Percentiles rank a stretch among this genome's conserved stretches.
Conservation (phyloP, 1,139 yeast species). For the Blastobotrys ciferrii region DNA sequence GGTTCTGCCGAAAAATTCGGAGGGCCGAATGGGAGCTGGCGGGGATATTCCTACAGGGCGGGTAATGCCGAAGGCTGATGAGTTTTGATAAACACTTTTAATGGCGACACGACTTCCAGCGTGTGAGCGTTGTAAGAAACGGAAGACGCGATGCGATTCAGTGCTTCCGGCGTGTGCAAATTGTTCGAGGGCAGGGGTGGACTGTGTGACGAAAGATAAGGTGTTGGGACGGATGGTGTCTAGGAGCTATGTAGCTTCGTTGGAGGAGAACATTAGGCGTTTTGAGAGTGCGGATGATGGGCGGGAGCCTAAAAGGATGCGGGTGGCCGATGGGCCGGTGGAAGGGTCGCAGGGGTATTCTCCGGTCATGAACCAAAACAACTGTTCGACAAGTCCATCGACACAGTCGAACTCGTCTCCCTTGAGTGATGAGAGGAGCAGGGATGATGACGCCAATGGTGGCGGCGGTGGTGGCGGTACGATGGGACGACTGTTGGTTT, state of each 20-base stretch:
- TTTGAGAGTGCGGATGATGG: not conserved
- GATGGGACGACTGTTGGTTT: slow-evolving; percentile 4
- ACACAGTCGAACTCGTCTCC: not conserved
- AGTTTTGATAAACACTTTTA: not conserved
- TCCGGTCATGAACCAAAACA: too few relatives aligned
- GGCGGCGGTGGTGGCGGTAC: not conserved
- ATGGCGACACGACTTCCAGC: slow-evolving; percentile 17
- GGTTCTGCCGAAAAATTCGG: too few relatives aligned
- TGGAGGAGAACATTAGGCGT: slow-evolving; percentile 8
- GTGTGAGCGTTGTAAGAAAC: slow-evolving; percentile 22
- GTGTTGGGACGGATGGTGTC: slow-evolving; percentile 12
- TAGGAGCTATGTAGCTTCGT: slow-evolving; percentile 10
- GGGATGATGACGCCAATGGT: not conserved
- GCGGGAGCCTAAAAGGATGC: not conserved
- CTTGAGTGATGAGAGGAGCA: not conserved
- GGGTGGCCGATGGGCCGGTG: too few relatives aligned
- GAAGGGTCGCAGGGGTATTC: too few relatives aligned
- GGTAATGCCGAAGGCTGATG: too few relatives aligned
- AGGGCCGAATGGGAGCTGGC: too few relatives aligned
- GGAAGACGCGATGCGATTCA: slow-evolving; percentile 25
- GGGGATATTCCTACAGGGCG: too few relatives aligned
- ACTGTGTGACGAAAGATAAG: slow-evolving; percentile 16
- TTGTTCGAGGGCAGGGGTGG: slow-evolving; percentile 22
- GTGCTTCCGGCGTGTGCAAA: slow-evolving; percentile 23
- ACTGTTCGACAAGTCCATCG: too few relatives aligned